Evolutionary conservation across 2,329 filamentous ascomycete genomes (phyloP).

Genomic region (Fusarium sambucinum): DNA sequence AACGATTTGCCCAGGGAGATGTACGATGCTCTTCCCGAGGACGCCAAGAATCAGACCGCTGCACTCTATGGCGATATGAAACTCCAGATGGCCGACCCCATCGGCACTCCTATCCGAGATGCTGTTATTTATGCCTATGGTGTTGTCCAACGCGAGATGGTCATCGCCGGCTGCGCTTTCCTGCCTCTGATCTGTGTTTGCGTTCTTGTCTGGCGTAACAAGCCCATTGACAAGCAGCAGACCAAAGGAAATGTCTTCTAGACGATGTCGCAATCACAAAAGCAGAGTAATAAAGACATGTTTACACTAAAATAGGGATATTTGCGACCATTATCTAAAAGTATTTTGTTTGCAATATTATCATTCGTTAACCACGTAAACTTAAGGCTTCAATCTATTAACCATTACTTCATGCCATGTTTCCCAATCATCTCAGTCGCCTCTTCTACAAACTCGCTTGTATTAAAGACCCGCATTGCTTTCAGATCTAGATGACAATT

Average conservation of each 20-base stretch:
- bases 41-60: constrained; percentile 53
- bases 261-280: background rate
- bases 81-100: constrained; percentile 63
- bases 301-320: background rate
- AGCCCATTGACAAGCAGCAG: constrained; percentile 62
- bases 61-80: constrained; percentile 67
- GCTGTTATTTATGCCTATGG: constrained; percentile 71
- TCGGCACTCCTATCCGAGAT: constrained; percentile 59
- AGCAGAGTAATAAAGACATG: background rate
- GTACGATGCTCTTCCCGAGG: constrained; percentile 61
- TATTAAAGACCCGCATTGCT: too few species aligned
- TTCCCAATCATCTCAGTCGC: background rate
- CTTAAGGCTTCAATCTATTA: background rate
- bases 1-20: constrained; percentile 58
- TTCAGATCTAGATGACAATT: too few species aligned
- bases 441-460: too few species aligned
- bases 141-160: constrained; percentile 63
- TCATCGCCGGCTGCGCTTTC: constrained; percentile 54
- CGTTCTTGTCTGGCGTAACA: constrained; percentile 62
- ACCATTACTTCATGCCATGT: background rate
- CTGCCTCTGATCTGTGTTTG: constrained; percentile 53
- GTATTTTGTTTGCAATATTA: background rate
- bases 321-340: background rate
- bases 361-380: background rate
- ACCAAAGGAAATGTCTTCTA: constrained; percentile 66